A percentile compares a stretch with the other conserved stretches of the same genome.
Conservation (phyloP, 805 yeast species). For the Candida patagonica region DNA sequence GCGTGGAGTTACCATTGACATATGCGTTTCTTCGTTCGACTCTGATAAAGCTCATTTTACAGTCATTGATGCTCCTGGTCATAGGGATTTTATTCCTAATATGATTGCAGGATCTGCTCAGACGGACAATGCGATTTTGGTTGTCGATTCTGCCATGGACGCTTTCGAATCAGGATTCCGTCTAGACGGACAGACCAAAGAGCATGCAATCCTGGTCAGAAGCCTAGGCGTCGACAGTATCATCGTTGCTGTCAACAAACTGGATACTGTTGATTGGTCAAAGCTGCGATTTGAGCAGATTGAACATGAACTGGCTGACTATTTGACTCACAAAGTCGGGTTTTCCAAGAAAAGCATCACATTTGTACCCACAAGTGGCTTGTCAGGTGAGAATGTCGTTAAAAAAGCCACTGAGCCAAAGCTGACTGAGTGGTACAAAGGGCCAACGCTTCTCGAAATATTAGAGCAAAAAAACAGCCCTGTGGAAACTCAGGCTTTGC, state of each 20-base stretch:
- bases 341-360: conserved; percentile 33
- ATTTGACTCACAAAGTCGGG: conserved; percentile 41
- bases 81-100: conserved; percentile 72
- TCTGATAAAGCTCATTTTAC: conserved; percentile 48
- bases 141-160: conserved; percentile 54
- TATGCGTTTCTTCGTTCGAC: conserved; percentile 59
- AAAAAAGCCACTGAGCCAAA: conserved; percentile 27
- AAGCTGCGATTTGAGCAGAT: conserved; percentile 45
- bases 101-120: conserved; percentile 79
- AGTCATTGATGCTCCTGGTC: conserved; percentile 81
- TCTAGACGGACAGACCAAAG: conserved; percentile 67
- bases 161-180: conserved; percentile 66
- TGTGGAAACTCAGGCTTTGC: conserved; percentile 26
- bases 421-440: conserved; percentile 37
- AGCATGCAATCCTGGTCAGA: conserved; percentile 62
- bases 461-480: conserved; percentile 18
- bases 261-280: conserved; percentile 56
- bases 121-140: conserved; percentile 66
- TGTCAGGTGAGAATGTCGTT: conserved; percentile 57
- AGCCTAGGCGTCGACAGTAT: conserved; percentile 55
- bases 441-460: conserved; percentile 28
- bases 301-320: conserved; percentile 38
- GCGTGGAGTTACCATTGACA: conserved; percentile 74
- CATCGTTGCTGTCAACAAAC: conserved; percentile 58
- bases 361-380: conserved; percentile 64